Evolutionary conservation across 1,284 basidiomycete genomes (phyloP), one percentile per base, ranked within the genome.

Genomic region (Trichosporon faecale): DNA sequence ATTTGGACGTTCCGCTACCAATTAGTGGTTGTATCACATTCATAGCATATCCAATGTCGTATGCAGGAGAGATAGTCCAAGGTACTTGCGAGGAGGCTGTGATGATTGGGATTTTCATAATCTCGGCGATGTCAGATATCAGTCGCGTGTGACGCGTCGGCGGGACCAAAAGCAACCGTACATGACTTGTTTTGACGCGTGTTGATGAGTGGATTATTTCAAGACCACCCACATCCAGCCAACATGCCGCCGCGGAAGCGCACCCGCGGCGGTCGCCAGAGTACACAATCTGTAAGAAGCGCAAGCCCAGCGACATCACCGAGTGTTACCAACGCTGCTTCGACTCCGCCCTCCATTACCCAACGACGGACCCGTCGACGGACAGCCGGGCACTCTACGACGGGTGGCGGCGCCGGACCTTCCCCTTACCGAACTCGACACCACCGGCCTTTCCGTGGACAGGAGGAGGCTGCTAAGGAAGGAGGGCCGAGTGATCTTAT

Each of bases 401-500:
- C 23, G 2, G 31, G 44, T 37, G 57, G 57, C 29, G 63, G 35
- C 6, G 49, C 33, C 18, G 33, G 33, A 7, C 9, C 49, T 16
- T 23, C 67, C 23, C 68, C 44, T n/a, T 70, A 72, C 37, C 70
- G 70, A 23, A 73, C 72, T 2, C 68, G 72, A 6, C 66, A 70
- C 63, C 68, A 65, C 18, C 68, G 68, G 1, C 61, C 40, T 1
- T 52, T 68, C n/a, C 70, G 72, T 27, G 72, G 70, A 0, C 66
- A 61, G 11, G 72, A 71, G 18, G 23, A 70, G 16, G 72, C 68
- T 7, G 49, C 21, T 8, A 18, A 12, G 16, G 72, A 73, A 40
- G 72, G 72, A 9, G 73, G 72, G 6, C 70, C 65, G 3, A 68
- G 67, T 8, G 79, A 81, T 66, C 70, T 80, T 33, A 76, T 82